These are phyloP conservation scores for Pelargonium fulgidum DNA, from an alignment of 441 rosid species.

Conservation along the genomic window DNA sequence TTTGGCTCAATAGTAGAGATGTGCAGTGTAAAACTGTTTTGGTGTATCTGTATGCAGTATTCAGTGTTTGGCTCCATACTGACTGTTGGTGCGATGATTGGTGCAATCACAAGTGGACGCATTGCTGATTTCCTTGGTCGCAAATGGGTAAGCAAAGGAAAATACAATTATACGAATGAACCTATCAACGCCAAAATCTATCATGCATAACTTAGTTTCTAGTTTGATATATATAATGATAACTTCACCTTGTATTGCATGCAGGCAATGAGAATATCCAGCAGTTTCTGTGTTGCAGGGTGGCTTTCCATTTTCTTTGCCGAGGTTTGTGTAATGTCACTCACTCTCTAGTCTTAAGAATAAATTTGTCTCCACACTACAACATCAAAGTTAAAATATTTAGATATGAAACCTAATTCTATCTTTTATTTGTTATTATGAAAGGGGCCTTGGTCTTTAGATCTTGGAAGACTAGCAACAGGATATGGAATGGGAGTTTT, in stretches of 20 bases:
- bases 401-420: constrained; percentile 15
- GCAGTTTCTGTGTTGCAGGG: constrained; percentile 58
- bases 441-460: constrained; percentile 63
- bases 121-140: constrained; percentile 76
- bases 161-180: background rate
- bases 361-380: background rate
- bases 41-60: constrained; percentile 39
- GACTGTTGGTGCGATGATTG: constrained; percentile 94
- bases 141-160: constrained; percentile 57
- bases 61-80: constrained; percentile 84
- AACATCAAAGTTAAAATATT: constrained; percentile 11
- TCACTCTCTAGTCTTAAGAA: background rate
- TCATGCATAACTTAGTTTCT: constrained; percentile 5
- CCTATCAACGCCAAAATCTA: background rate
- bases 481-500: constrained; percentile 96
- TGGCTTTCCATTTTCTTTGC: constrained; percentile 95
- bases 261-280: constrained; percentile 82
- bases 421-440: constrained; percentile 20
- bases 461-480: constrained; percentile 76
- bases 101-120: constrained; percentile 82
- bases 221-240: background rate
- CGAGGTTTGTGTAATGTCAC: constrained; percentile 36
- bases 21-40: background rate
- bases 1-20: background rate
- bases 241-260: constrained; percentile 6